Percentiles rank a stretch among this genome's conserved stretches.
phyloP scores from a whole-genome alignment of 441 rosid species.

The Codiaeum variegatum region DNA sequence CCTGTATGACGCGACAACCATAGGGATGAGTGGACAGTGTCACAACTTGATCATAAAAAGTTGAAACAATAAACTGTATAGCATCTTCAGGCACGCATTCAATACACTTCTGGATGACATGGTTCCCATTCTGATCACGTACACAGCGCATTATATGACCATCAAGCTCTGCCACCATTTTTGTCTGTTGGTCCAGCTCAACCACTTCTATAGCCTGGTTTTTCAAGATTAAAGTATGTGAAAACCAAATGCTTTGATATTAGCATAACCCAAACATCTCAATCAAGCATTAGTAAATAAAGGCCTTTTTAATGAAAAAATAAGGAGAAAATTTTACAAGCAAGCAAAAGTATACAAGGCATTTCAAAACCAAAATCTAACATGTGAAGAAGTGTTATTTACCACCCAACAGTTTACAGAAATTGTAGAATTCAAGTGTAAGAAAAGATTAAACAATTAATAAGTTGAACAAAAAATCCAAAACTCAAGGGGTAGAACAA shows the following conservation, averaged over 20 bases:
- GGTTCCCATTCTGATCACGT: conserved; percentile 84
- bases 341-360: neutral
- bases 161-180: conserved; percentile 76
- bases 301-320: neutral
- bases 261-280: neutral
- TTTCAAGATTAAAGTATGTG: conserved; percentile 9
- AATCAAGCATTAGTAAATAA: neutral
- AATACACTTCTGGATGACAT: conserved; percentile 82
- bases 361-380: conserved; percentile 2
- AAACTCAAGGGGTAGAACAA: neutral
- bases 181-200: conserved; percentile 62
- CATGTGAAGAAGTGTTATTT: no score
- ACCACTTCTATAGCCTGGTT: conserved; percentile 73
- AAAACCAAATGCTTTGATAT: neutral
- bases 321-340: neutral
- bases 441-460: neutral
- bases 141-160: conserved; percentile 77
- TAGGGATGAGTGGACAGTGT: conserved; percentile 72
- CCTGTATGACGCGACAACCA: conserved; percentile 91
- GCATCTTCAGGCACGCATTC: conserved; percentile 76
- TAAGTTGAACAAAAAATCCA: neutral
- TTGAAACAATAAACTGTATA: conserved; percentile 57
- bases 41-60: conserved; percentile 75
- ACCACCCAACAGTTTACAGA: neutral
- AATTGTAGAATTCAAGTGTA: neutral